Percentiles rank a stretch among this genome's conserved stretches.
Conservation (phyloP, 23 red algal species). For the Agarophyton chilense region DNA sequence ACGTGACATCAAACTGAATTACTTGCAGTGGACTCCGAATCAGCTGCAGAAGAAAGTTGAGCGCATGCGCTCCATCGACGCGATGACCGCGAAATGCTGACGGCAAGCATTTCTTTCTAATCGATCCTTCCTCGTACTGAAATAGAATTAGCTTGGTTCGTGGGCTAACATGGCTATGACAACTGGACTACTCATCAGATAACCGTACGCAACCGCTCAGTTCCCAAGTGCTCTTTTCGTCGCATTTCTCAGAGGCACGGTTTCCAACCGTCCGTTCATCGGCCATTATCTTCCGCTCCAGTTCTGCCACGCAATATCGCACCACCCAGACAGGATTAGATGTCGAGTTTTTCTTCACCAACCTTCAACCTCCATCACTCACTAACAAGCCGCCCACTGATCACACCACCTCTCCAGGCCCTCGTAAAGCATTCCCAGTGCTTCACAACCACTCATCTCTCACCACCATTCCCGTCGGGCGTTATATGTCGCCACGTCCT, state of each 20-base stretch:
- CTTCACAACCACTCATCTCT: not conserved
- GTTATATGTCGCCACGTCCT: constrained; percentile 13
- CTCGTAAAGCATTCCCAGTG: not conserved
- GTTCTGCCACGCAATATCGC: not conserved
- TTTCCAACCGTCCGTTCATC: not conserved
- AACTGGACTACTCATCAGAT: not conserved
- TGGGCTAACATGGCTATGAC: not conserved
- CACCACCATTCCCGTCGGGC: not conserved
- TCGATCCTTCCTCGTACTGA: not conserved
- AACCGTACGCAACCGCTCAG: not conserved
- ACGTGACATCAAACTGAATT: constrained; percentile 74
- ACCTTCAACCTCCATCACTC: not conserved
- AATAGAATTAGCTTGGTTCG: not conserved
- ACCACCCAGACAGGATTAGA: too few relatives aligned
- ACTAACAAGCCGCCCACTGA: constrained; percentile 16
- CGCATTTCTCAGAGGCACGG: not conserved
- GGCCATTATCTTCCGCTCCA: not conserved
- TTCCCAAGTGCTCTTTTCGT: not conserved
- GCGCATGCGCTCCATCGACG: constrained; percentile 30
- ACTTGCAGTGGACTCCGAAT: constrained; percentile 60
- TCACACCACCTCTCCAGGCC: not conserved
- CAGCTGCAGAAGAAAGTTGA: constrained; percentile 51
- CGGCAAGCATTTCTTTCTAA: not conserved
- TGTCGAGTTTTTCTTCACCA: not conserved
- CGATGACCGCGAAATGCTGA: not conserved